phyloP scores from a whole-genome alignment of 2,329 filamentous ascomycete genomes.

The Aspergillus tubingensis region DNA sequence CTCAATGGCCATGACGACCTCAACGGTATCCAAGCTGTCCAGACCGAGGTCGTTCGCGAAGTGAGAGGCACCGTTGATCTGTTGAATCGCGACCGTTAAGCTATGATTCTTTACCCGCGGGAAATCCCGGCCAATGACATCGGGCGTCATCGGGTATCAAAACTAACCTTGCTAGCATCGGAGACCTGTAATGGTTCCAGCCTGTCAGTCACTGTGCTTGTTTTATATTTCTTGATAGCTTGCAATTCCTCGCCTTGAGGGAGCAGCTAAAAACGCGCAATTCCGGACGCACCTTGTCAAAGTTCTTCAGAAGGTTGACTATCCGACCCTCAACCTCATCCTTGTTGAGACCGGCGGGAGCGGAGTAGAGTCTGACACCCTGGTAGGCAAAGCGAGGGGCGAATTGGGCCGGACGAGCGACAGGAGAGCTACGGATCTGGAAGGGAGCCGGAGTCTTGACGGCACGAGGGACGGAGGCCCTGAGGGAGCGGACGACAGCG shows the following conservation, averaged over 20 bases:
- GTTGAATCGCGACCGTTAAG: conserved; percentile 28
- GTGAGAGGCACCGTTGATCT: conserved; percentile 84
- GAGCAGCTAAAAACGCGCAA: conserved; percentile 4
- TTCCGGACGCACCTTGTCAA: conserved; percentile 77
- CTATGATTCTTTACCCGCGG: conserved; percentile 11
- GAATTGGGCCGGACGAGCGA: conserved; percentile 63
- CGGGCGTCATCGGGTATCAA: neutral
- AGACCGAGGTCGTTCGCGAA: conserved; percentile 97
- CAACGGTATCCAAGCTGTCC: conserved; percentile 96
- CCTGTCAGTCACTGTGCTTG: conserved; percentile 10
- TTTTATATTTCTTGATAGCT: neutral
- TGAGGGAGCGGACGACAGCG: conserved; percentile 76
- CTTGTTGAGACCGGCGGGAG: conserved; percentile 74
- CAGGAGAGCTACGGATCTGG: conserved; percentile 60
- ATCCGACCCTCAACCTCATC: conserved; percentile 89
- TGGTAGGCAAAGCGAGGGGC: conserved; percentile 66
- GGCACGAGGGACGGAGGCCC: conserved; percentile 54
- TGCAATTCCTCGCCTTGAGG: neutral
- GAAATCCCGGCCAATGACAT: neutral
- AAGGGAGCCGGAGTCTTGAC: conserved; percentile 61
- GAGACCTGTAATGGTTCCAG: conserved; percentile 32
- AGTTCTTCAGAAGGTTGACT: conserved; percentile 88
- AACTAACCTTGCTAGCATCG: conserved; percentile 44
- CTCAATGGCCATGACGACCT: conserved; percentile 99
- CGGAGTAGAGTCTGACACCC: conserved; percentile 81